Evolutionary conservation across 2,329 filamentous ascomycete species (phyloP), one percentile per base, ranked within the genome.

Genomic region (Calonectria honghensis): DNA sequence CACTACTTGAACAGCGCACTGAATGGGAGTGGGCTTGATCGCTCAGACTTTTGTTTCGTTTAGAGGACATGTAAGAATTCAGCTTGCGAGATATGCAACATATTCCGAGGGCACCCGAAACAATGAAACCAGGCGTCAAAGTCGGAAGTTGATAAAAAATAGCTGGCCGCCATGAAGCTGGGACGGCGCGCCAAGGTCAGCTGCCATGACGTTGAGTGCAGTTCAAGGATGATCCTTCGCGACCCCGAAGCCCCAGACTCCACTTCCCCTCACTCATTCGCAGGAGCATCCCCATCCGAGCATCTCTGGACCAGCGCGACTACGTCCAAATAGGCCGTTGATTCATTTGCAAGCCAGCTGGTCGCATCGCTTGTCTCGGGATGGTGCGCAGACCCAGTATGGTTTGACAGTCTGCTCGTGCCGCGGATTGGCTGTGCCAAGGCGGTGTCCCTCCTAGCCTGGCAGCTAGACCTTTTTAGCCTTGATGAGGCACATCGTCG

Each of bases 221-320:
- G 37, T 48, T 74, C 73, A 70, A 76, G 73, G 79, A 70, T 75
- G 68, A 76, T 75, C 75, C 75, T 72, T 76, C 45, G 67, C 48
- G 63, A 61, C 59, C 61, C 57, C 72, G 41, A 76, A 70, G 71
- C 73, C 75, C 71, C 61, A 66, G 73, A 76, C 79, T 76, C 79
- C 79, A 81, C 79, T 80, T 79, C 79, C 79, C 79, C 79, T 80
- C 79, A 77, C 68, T 64, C 72, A 68, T 61, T 76, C 35, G 66
- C 29, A 66, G 24, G 61, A 57, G 27, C 54, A 57, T 64, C 54
- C 52, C 54, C 59, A 66, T 59, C 66, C 35, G 29, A 68, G 48
- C 54, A 72, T 37, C 52, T 69, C 52, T 32, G 24, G 50, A 52
- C 39, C 45, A 66, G 39, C 65, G 51, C n/a, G 6, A 41, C 57